Base-by-base conservation (phyloP, 176 grass and related monocot species). In the Rhynchospora breviuscula region DNA sequence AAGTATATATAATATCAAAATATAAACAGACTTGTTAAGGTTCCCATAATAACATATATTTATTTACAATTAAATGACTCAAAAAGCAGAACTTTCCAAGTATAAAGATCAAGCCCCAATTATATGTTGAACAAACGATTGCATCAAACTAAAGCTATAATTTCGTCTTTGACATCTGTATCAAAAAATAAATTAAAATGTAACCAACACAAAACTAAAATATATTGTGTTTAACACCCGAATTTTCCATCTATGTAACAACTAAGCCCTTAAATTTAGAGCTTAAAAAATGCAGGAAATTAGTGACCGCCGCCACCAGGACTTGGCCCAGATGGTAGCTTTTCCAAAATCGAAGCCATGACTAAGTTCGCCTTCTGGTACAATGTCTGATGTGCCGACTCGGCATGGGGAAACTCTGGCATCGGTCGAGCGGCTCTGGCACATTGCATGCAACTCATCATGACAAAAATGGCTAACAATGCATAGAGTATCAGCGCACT, bases 311-410 rank as follows among this genome's bases (percentile, higher is more conserved):
- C 83, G 0, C 83, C 83, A 61, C 83, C 67, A 2, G 66, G 5
- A 45, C 83, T 85, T 0, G 83, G 83, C 52, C 83, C 83, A 2
- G 72, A 76, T 1, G 83, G 23, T 0, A 85, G 54, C 83, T 56
- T 43, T 26, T 52, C 83, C 18, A 85, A 13, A 43, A 73, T 53
- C 12, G 83, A 62, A 46, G 67, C 56, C 83, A 85, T 63, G 56
- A 60, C 82, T 57, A 47, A 17, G 22, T 3, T 84, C 26, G 83
- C 83, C 51, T 46, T 59, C 54, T 78, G 56, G 63, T 78, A 84
- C 31, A 76, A 13, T 8, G 65, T 74, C 7, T 45, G 14, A 14
- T 45, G 40, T 22, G 52, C 52, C 17, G 10, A 7, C 15, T 70
- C 82, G 5, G 12, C 67, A 43, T 2, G 23, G 18, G 52, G 48